These are phyloP conservation scores for Irpex sp. DNA, from an alignment of 1,284 basidiomycete species.

Conservation along the genomic window DNA sequence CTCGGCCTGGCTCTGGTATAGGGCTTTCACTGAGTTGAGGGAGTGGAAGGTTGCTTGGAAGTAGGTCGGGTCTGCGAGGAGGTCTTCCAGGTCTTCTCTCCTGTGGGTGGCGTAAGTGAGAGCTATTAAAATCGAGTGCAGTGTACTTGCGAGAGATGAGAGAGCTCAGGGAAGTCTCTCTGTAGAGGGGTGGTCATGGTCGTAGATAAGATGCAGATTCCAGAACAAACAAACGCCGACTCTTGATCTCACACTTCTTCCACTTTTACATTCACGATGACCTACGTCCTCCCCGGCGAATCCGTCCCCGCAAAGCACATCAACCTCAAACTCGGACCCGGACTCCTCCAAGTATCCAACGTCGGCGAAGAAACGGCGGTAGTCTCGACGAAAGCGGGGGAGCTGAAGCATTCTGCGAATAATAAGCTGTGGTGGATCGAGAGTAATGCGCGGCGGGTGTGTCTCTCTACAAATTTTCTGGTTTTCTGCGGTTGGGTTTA, in stretches of 20 bases:
- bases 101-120: constrained; percentile 33
- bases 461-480: constrained; percentile 19
- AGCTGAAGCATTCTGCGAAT: constrained; percentile 65
- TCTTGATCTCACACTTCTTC: neutral
- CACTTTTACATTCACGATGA: constrained; percentile 34
- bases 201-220: neutral
- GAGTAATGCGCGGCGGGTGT: constrained; percentile 67
- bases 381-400: constrained; percentile 65
- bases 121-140: constrained; percentile 1
- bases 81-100: constrained; percentile 84
- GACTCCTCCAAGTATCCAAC: constrained; percentile 51
- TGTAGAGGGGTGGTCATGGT: constrained; percentile 48
- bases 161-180: constrained; percentile 67
- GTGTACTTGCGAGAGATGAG: constrained; percentile 54
- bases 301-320: constrained; percentile 62
- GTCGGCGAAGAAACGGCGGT: constrained; percentile 34
- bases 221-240: neutral
- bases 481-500: neutral
- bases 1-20: constrained; percentile 74
- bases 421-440: constrained; percentile 81
- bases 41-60: constrained; percentile 87
- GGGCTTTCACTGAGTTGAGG: constrained; percentile 64
- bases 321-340: constrained; percentile 79
- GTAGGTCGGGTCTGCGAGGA: constrained; percentile 76
- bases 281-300: constrained; percentile 67